Evolutionary conservation across 805 yeast species (phyloP), one percentile per base, ranked within the genome.

Genomic region (Sugiyamaella boreocaroliniensis): DNA sequence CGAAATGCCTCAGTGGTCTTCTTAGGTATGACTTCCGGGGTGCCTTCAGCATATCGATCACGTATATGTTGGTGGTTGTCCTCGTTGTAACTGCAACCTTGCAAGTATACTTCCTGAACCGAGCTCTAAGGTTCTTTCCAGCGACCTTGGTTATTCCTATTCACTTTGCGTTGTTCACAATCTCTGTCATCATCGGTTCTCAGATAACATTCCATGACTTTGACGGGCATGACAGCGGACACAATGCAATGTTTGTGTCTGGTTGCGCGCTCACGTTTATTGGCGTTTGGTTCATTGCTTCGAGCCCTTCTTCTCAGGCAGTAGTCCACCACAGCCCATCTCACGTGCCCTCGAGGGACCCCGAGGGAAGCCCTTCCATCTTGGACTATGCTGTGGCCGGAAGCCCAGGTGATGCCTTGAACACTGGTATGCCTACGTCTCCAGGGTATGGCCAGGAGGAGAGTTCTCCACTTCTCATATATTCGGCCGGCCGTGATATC

Each of bases 141-240:
- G 72, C 77, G 2, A 74, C 78, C 40, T 69, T 72, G 6, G 80
- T 77, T 2, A 73, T 77, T 8, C 81, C 81, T 0, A 68, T 76
- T 40, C 80, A 76, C 58, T 77, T 76, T 64, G 76, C 71, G 4
- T 68, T 74, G 34, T 77, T 77, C 66, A 75, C 78, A 0, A 54
- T 71, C 9, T 68, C 76, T 2, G 77, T 75, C 2, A 65, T 73
- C 26, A 37, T 69, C 6, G 77, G 76, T n/a, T 73, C 78, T 0
- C 69, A 71, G 10, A 58, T 72, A 6, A 66, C 75, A 7, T 75
- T 73, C 55, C 66, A 68, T 29, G 78, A 75, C 51, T 74, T 75
- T 49, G 65, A 67, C 2, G 60, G 65, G 43, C 62, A 62, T 40
- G 50, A 68, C 5, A 11, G 53, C 1, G 44, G 40, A 4, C 66